Conservation (phyloP, 306 rosid genomes). For the Nissolia schottii region DNA sequence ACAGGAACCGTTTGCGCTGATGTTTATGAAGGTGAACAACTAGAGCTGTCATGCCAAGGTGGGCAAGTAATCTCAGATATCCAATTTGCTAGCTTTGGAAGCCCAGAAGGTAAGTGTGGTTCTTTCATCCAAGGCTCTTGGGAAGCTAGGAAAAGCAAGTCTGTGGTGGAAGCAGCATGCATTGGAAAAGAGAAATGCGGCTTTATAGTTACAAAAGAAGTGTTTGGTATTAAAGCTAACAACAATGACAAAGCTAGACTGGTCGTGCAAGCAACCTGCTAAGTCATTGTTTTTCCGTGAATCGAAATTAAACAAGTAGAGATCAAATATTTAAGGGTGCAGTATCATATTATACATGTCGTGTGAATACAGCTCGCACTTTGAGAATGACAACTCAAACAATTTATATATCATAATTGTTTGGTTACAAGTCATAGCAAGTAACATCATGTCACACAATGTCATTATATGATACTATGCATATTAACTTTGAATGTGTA, state of each 20-base stretch:
- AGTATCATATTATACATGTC: no score
- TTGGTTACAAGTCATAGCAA: no score
- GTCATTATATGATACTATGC: no score
- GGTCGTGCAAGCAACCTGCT: conserved; percentile 10
- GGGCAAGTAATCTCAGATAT: not conserved
- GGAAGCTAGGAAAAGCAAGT: not conserved
- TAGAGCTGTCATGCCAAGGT: not conserved
- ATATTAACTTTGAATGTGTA: no score
- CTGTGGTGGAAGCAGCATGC: conserved; percentile 7
- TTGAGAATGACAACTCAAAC: not conserved
- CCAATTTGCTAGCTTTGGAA: not conserved
- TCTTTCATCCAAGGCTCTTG: conserved; percentile 9
- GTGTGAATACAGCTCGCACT: not conserved
- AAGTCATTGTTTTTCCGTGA: not conserved
- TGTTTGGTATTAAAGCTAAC: not conserved
- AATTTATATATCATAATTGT: no score
- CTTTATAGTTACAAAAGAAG: not conserved
- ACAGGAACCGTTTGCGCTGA: conserved; percentile 1
- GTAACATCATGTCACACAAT: no score
- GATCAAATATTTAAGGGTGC: not conserved
- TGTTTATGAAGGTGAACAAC: not conserved
- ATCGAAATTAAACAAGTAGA: not conserved
- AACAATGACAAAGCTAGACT: not conserved
- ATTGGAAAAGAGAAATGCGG: not conserved
- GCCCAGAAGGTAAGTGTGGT: not conserved